These are phyloP conservation scores for Nigrospora oryzae DNA, from an alignment of 2,329 filamentous ascomycete species.

Conservation along the genomic window DNA sequence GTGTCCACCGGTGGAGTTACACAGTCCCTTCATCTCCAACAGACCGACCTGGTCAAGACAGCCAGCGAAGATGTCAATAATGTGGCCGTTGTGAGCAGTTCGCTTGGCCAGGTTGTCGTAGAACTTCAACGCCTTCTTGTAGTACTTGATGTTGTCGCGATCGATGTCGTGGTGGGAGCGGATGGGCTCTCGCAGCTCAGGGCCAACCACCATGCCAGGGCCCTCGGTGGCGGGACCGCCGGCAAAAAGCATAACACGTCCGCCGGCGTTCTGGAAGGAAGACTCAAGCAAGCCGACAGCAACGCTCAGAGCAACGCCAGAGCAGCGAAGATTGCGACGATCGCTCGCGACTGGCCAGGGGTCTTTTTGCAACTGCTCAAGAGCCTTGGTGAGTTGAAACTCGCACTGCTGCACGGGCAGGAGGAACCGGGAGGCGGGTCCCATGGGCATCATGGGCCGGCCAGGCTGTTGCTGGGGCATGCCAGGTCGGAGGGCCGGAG, in stretches of 20 bases:
- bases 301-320: conserved; percentile 92
- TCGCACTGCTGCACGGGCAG: conserved; percentile 93
- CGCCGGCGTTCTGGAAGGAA: conserved; percentile 91
- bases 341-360: conserved; percentile 97
- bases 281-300: conserved; percentile 88
- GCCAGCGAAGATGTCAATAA: conserved; percentile 95
- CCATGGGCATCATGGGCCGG: conserved; percentile 64
- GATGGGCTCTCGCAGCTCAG: conserved; percentile 91
- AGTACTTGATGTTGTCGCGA: conserved; percentile 97
- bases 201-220: conserved; percentile 91
- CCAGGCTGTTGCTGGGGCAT: conserved; percentile 67
- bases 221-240: conserved; percentile 93
- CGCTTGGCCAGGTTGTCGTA: conserved; percentile 92
- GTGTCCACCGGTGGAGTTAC: conserved; percentile 93
- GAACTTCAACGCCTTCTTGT: conserved; percentile 95
- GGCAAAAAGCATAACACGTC: conserved; percentile 93
- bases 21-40: conserved; percentile 94
- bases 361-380: conserved; percentile 93
- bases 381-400: conserved; percentile 91
- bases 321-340: conserved; percentile 81
- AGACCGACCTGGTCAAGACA: conserved; percentile 96
- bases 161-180: conserved; percentile 98
- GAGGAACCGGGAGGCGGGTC: conserved; percentile 81
- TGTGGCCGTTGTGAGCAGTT: conserved; percentile 91
- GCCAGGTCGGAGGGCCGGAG: conserved; percentile 64